phyloP scores from a whole-genome alignment of 768 basidiomycete species.

The Neoboletus subvelutipes region DNA sequence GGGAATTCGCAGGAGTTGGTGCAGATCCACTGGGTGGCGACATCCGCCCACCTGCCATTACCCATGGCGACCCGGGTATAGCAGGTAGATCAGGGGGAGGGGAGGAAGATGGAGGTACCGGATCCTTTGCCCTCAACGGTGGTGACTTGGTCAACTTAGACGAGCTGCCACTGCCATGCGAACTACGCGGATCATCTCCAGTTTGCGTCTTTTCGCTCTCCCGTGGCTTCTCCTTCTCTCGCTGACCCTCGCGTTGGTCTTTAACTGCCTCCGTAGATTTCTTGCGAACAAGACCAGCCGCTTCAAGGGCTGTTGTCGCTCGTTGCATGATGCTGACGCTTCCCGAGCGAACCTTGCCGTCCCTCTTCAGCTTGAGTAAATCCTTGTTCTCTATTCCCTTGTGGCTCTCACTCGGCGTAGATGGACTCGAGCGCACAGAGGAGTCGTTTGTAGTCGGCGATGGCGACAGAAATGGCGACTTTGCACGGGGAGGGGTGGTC shows the following conservation, averaged over 20 bases:
- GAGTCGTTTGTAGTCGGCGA: slow-evolving; percentile 52
- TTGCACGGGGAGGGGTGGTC: slow-evolving; percentile 50
- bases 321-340: slow-evolving; percentile 97
- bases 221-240: slow-evolving; percentile 42
- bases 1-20: slow-evolving; percentile 53
- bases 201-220: slow-evolving; percentile 43
- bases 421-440: slow-evolving; percentile 58
- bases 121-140: slow-evolving; percentile 53
- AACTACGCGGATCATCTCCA: slow-evolving; percentile 59
- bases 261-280: slow-evolving; percentile 74
- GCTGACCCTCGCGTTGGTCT: slow-evolving; percentile 54
- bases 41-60: slow-evolving; percentile 50
- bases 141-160: slow-evolving; percentile 68
- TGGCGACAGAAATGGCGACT: slow-evolving; percentile 57
- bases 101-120: slow-evolving; percentile 45
- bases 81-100: slow-evolving; percentile 42
- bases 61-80: slow-evolving; percentile 70
- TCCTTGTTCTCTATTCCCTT: slow-evolving; percentile 51
- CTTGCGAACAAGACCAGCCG: slow-evolving; percentile 79
- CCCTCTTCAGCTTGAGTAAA: slow-evolving; percentile 48
- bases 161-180: slow-evolving; percentile 62
- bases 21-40: slow-evolving; percentile 35
- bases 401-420: slow-evolving; percentile 63
- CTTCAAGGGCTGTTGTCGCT: slow-evolving; percentile 87
- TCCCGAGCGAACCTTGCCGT: slow-evolving; percentile 69